phyloP scores from a whole-genome alignment of 2,329 filamentous ascomycete genomes.

The Phialophora verrucosa region DNA sequence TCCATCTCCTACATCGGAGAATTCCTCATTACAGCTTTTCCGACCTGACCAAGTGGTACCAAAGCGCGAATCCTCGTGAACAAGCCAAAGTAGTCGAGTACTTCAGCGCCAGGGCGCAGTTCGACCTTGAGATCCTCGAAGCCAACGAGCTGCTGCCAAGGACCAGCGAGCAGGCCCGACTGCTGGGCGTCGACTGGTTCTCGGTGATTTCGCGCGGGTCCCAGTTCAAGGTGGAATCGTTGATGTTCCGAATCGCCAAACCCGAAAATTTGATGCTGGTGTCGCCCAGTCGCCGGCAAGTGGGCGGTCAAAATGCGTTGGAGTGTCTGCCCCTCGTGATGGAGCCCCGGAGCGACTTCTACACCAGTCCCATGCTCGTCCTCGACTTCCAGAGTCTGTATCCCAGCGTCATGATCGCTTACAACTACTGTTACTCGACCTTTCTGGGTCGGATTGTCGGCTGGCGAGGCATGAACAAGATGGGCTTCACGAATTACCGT shows the following conservation, averaged over 20 bases:
- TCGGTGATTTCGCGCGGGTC: conserved; percentile 94
- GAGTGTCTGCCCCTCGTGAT: conserved; percentile 95
- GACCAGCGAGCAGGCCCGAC: conserved; percentile 90
- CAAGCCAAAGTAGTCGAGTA: conserved; percentile 78
- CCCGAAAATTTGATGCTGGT: conserved; percentile 91
- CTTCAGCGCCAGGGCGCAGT: conserved; percentile 73
- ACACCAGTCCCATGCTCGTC: conserved; percentile 85
- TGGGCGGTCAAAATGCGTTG: conserved; percentile 89
- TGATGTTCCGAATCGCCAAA: conserved; percentile 98
- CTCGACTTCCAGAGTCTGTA: conserved; percentile 97
- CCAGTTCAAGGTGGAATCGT: conserved; percentile 97
- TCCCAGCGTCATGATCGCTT: conserved; percentile 97
- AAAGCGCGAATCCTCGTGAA: conserved; percentile 69
- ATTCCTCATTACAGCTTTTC: conserved; percentile 85
- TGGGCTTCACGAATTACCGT: conserved; percentile 89
- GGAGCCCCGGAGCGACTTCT: conserved; percentile 95
- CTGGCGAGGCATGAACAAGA: conserved; percentile 91
- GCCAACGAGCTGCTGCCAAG: conserved; percentile 85
- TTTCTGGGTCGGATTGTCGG: conserved; percentile 83
- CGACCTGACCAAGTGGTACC: conserved; percentile 83
- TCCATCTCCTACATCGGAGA: conserved; percentile 83
- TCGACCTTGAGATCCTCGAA: conserved; percentile 90
- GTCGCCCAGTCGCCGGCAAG: conserved; percentile 88
- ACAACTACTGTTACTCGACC: conserved; percentile 98
- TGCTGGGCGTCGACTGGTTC: conserved; percentile 95